Conservation (phyloP, 352 stramenopile species). For the Phytopythium sindhum region DNA sequence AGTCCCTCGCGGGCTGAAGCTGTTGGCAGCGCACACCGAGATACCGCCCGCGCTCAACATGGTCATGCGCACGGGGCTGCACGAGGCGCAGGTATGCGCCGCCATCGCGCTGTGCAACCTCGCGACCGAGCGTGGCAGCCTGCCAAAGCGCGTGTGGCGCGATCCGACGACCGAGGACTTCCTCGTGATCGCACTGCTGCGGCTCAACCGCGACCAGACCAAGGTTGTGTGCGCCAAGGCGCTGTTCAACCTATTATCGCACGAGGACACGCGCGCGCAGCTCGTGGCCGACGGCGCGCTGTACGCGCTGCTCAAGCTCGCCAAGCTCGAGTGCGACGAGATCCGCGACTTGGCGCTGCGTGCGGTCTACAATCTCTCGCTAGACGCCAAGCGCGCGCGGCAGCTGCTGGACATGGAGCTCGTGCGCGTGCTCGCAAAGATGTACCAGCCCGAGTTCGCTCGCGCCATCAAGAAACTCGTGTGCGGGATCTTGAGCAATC, state of each 20-base stretch:
- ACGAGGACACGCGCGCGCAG: conserved; percentile 69
- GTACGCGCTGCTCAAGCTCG: conserved; percentile 84
- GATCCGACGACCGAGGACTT: conserved; percentile 80
- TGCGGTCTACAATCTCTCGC: conserved; percentile 77
- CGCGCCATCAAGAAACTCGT: conserved; percentile 80
- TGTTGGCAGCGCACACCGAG: conserved; percentile 45
- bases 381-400: conserved; percentile 37
- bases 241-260: conserved; percentile 84
- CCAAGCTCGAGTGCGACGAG: conserved; percentile 68
- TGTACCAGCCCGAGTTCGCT: conserved; percentile 71
- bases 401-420: conserved; percentile 81
- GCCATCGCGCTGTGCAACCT: conserved; percentile 87
- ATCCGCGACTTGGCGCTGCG: conserved; percentile 70
- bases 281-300: conserved; percentile 76
- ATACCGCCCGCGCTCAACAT: conserved; percentile 69
- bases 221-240: conserved; percentile 82
- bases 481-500: conserved; percentile 72
- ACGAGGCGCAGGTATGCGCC: conserved; percentile 81
- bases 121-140: conserved; percentile 43
- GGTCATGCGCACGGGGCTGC: conserved; percentile 82
- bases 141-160: conserved; percentile 43
- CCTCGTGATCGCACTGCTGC: conserved; percentile 83
- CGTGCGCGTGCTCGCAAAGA: conserved; percentile 63
- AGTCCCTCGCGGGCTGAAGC: conserved; percentile 32
- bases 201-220: conserved; percentile 76